phyloP scores from a whole-genome alignment of 1,139 yeast species.

The Candida freyschussii region DNA sequence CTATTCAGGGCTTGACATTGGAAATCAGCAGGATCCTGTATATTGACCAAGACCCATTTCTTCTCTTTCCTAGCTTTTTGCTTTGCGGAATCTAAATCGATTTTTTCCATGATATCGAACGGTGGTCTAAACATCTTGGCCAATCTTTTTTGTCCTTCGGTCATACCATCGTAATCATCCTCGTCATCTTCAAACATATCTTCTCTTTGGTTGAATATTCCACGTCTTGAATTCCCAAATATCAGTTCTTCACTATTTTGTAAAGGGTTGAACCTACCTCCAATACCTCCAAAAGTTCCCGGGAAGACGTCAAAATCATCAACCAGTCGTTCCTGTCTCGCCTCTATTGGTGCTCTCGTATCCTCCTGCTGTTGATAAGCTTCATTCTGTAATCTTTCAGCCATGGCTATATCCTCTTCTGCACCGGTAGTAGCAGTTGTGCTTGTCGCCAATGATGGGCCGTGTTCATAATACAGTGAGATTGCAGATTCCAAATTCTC shows the following conservation, averaged over 20 bases:
- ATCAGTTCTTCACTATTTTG: slow-evolving; percentile 29
- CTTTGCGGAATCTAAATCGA: slow-evolving; percentile 70
- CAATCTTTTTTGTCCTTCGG: slow-evolving; percentile 64
- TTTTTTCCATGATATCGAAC: slow-evolving; percentile 71
- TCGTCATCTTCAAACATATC: slow-evolving; percentile 24
- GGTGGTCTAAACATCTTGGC: slow-evolving; percentile 90
- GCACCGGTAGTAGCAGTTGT: slow-evolving; percentile 22
- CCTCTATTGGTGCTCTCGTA: slow-evolving; percentile 76
- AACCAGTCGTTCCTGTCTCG: slow-evolving; percentile 76
- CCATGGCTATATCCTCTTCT: slow-evolving; percentile 52
- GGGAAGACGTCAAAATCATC: slow-evolving; percentile 35
- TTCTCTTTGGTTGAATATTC: slow-evolving; percentile 47
- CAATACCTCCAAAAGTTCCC: slow-evolving; percentile 33
- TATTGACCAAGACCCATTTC: slow-evolving; percentile 83
- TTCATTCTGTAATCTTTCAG: slow-evolving; percentile 61
- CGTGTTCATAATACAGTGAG: slow-evolving; percentile 75
- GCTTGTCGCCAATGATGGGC: slow-evolving; percentile 29
- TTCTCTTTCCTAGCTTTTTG: slow-evolving; percentile 53
- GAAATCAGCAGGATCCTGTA: slow-evolving; percentile 82
- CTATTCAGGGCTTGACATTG: slow-evolving; percentile 86
- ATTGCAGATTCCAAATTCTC: slow-evolving; percentile 83
- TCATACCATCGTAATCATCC: slow-evolving; percentile 28
- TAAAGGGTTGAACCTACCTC: slow-evolving; percentile 31
- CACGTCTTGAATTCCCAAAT: slow-evolving; percentile 37
- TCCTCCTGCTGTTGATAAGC: slow-evolving; percentile 49